Evolutionary conservation across 495 filamentous ascomycete genomes (phyloP).

Genomic region (Penicillium antarcticum): DNA sequence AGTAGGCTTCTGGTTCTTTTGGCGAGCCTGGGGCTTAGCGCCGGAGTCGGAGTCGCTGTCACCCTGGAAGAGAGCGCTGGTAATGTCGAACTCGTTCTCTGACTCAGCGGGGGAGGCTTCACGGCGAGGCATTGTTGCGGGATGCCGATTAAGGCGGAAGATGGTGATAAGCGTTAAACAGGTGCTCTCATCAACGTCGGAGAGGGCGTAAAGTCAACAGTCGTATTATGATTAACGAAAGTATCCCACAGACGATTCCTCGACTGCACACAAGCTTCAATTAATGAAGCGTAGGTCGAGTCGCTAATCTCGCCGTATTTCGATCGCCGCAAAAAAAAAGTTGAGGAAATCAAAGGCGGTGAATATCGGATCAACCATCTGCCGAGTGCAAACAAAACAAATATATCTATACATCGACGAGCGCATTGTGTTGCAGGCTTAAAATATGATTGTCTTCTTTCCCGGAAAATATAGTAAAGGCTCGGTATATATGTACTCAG

Average conservation of each 20-base stretch:
- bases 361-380: slow-evolving; percentile 24
- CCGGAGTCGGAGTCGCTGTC: slow-evolving; percentile 50
- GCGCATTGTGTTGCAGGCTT: too few species aligned
- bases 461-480: too few species aligned
- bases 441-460: too few species aligned
- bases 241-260: background rate
- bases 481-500: too few species aligned
- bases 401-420: slow-evolving; percentile 7
- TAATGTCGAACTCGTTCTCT: slow-evolving; percentile 90
- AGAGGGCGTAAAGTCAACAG: background rate
- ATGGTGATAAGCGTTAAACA: slow-evolving; percentile 9
- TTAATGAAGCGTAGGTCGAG: slow-evolving; percentile 9
- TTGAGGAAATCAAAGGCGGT: slow-evolving; percentile 35
- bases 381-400: slow-evolving; percentile 35
- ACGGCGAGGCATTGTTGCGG: slow-evolving; percentile 51
- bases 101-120: slow-evolving; percentile 78
- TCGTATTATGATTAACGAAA: background rate
- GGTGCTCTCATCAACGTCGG: background rate
- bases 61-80: slow-evolving; percentile 67
- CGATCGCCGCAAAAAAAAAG: slow-evolving; percentile 26
- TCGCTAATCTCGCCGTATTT: slow-evolving; percentile 17
- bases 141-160: slow-evolving; percentile 12
- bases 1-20: slow-evolving; percentile 31
- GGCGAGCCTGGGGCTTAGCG: slow-evolving; percentile 12
- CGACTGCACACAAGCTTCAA: slow-evolving; percentile 6